A percentile compares a stretch with the other conserved stretches of the same genome.
These are phyloP conservation scores for Aureobasidium sp. DNA, from an alignment of 2,329 filamentous ascomycete genomes.

Conservation along the genomic window DNA sequence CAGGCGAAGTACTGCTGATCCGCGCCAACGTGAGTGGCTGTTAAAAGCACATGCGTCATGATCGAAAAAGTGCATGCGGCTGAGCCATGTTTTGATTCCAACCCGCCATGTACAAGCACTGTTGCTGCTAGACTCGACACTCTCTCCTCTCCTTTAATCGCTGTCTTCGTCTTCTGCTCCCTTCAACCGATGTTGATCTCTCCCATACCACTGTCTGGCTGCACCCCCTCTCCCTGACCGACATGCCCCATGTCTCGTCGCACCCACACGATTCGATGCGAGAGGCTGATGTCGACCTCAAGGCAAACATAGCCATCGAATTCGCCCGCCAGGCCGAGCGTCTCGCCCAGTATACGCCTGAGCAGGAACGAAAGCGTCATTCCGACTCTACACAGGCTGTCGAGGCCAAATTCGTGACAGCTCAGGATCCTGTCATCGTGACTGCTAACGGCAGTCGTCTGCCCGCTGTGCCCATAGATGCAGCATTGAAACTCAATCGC, in stretches of 20 bases:
- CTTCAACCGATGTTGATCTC: not conserved
- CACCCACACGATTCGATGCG: not conserved
- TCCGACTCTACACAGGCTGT: constrained; percentile 47
- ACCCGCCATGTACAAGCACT: not conserved
- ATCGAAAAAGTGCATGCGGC: constrained; percentile 1
- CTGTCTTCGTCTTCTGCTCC: not conserved
- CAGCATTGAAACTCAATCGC: constrained; percentile 62
- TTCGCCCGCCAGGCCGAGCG: constrained; percentile 53
- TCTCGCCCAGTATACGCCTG: constrained; percentile 33
- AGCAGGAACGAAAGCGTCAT: constrained; percentile 31
- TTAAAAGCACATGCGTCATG: not conserved
- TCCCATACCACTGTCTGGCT: not conserved
- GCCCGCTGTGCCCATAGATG: constrained; percentile 59
- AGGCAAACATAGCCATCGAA: constrained; percentile 30
- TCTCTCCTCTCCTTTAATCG: not conserved
- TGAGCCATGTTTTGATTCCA: not conserved
- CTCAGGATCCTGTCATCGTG: constrained; percentile 62
- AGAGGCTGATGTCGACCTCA: not conserved
- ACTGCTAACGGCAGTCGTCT: constrained; percentile 59
- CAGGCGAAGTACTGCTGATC: not conserved
- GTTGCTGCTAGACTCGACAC: not conserved
- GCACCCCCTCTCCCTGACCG: not conserved
- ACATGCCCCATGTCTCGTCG: constrained; percentile 10
- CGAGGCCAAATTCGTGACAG: constrained; percentile 55
- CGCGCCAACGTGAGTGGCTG: not conserved